Conservation (phyloP, 192 early-diverging fungal species). For the Gryganskiella cystojenkinii region DNA sequence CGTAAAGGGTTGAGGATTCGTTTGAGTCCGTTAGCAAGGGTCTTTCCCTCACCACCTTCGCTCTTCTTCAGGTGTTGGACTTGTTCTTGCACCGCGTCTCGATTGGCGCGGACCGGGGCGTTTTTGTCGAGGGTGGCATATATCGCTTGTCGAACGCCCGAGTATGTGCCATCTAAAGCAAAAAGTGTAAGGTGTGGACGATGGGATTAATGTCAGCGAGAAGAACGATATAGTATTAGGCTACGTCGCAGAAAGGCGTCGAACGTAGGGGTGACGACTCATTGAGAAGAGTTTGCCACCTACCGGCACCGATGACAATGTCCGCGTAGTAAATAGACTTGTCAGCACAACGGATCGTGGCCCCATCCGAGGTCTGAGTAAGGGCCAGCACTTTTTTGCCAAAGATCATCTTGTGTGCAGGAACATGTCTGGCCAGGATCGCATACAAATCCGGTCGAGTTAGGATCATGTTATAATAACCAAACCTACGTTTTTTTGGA, state of each 20-base stretch:
- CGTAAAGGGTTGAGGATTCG: no score
- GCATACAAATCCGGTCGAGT: slow-evolving; percentile 18
- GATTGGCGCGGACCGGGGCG: background rate
- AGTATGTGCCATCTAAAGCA: slow-evolving; percentile 51
- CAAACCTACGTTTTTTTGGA: background rate
- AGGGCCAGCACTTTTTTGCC: slow-evolving; percentile 28
- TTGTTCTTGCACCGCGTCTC: background rate
- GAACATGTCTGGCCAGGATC: slow-evolving; percentile 17
- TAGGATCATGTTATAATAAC: slow-evolving; percentile 23
- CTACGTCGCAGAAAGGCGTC: no score
- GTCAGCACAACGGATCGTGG: slow-evolving; percentile 29
- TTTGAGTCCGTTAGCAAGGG: no score
- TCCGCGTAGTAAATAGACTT: slow-evolving; percentile 31
- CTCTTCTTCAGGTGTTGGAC: no score
- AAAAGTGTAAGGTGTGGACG: no score
- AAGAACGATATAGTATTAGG: no score
- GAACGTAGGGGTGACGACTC: no score
- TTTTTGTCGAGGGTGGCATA: slow-evolving; percentile 8
- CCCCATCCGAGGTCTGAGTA: slow-evolving; percentile 14
- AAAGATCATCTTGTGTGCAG: slow-evolving; percentile 19
- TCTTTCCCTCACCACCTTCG: no score
- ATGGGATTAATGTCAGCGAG: no score
- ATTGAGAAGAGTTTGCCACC: no score
- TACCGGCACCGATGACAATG: slow-evolving; percentile 49
- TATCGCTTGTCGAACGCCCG: slow-evolving; percentile 24